Evolutionary conservation across 805 yeast species (phyloP), one percentile per base, ranked within the genome.

Genomic region (Priceomyces castillae): DNA sequence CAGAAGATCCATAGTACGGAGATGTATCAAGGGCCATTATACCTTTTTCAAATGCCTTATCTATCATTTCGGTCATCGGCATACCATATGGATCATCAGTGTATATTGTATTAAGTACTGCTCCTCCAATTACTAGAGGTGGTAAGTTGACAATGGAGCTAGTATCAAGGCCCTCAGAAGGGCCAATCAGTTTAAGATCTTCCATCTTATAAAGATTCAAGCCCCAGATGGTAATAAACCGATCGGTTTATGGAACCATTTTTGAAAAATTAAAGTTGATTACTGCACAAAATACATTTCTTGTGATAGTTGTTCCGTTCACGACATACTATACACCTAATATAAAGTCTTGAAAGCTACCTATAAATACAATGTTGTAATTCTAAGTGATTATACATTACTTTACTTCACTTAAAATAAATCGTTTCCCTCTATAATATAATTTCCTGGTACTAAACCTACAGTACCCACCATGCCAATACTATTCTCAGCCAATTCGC

Each of bases 1-100:
- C 98, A 4, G 95, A 86, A 0, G 88, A 88, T 0, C 97, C 97
- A 59, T 90, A 90, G 65, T 87, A 90, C 3, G 97, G 97, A 0
- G 97, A 86, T 0, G 97, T 89, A 58, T 90, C 97, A 30, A 90
- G 71, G 1, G 95, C 94, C 37, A 73, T 76, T 46, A 88, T 68
- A 0, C 97, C 97, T 19, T 71, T 57, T 16, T 69, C 64, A 53
- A 90, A 82, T 0, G 90, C 94, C 11, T 61, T 54, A 38, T 67
- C 58, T 16, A 90, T 51, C 39, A 90, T 76, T 0, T 77, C 80
- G 9, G 64, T 68, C 9, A 82, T 73, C 1, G 88, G 84, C 34
- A 87, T 51, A 0, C 66, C 54, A 28, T 71, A 69, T 1, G 96
- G 96, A 53, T 86, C 76, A 9, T 73, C 79, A 47, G 84, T 78